Conservation (phyloP, 129 eudicot species). For the carrot (Daucus carota) region DH1_v3.0 NC_030381.2:27796001-27796500, state of each 20-base stretch:
- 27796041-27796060: constrained; percentile 72
- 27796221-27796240: neutral
- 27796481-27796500: neutral
- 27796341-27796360: neutral
- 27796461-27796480: constrained; percentile 38
- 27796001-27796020: constrained; percentile 77
- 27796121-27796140: too few species aligned
- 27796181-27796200: neutral
- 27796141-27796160: neutral
- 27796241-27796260: too few species aligned
- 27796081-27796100: constrained; percentile 43
- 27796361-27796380: too few species aligned
- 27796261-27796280: neutral
- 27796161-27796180: neutral
- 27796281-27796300: neutral
- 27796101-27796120: neutral
- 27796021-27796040: constrained; percentile 72
- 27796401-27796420: constrained; percentile 88
- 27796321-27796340: neutral
- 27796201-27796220: neutral
- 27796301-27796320: neutral
- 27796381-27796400: constrained; percentile 59
- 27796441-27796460: constrained; percentile 70
- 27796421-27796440: constrained; percentile 60
- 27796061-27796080: constrained; percentile 82